A percentile compares a stretch with the other conserved stretches of the same genome.
Evolutionary conservation across 352 stramenopile species (phyloP).

Genomic region (Pythium oligandrum): DNA sequence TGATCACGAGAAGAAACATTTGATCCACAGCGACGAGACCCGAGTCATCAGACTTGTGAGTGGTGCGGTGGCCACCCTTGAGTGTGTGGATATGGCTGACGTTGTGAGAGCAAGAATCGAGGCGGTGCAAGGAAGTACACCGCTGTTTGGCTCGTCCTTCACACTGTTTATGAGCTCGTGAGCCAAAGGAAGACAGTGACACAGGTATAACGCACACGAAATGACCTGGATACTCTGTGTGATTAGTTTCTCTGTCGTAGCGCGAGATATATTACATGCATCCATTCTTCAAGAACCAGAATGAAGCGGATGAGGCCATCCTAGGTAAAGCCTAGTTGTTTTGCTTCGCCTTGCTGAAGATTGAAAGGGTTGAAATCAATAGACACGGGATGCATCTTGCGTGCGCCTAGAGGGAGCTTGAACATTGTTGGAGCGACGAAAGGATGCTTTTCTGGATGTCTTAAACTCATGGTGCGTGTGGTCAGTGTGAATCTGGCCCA

Average conservation of each 20-base stretch:
- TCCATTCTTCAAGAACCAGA: constrained; percentile 75
- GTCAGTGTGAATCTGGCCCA: not conserved
- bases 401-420: constrained; percentile 56
- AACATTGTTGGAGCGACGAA: constrained; percentile 86
- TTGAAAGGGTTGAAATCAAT: not conserved
- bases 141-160: constrained; percentile 75
- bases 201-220: constrained; percentile 31
- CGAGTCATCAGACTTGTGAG: constrained; percentile 55
- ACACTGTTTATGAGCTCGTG: constrained; percentile 67
- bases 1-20: constrained; percentile 40
- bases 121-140: constrained; percentile 76
- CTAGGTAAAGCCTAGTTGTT: constrained; percentile 31
- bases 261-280: constrained; percentile 85
- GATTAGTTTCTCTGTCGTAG: constrained; percentile 14
- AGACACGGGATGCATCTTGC: constrained; percentile 72
- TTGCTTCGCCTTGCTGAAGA: too few relatives aligned
- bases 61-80: not conserved
- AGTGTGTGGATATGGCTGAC: not conserved
- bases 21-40: constrained; percentile 54
- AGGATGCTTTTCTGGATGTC: constrained; percentile 57
- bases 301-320: constrained; percentile 80
- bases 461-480: constrained; percentile 9
- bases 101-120: constrained; percentile 34
- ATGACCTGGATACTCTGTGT: too few relatives aligned
- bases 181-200: constrained; percentile 76